Conservation (phyloP, 179 eudicot genomes). For the Silene vulgaris region DNA sequence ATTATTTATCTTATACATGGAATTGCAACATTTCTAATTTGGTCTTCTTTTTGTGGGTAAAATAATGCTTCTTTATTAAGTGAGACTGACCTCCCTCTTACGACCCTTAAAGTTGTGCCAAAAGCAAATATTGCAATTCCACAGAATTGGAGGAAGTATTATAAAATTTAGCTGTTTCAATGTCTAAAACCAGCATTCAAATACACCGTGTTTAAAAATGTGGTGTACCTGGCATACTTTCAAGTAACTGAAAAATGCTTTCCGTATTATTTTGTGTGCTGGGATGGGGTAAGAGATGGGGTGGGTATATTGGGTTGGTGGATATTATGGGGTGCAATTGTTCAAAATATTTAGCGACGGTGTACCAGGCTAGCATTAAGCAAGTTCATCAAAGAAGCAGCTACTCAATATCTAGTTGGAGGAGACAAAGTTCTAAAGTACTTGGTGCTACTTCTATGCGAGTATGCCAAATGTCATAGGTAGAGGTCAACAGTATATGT, state of each 20-base stretch:
- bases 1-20: too few relatives aligned
- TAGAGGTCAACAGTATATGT: not conserved
- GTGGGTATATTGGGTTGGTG: not conserved
- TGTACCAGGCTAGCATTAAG: not conserved
- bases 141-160: not conserved
- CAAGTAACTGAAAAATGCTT: not conserved
- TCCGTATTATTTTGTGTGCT: not conserved
- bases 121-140: too few relatives aligned
- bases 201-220: not conserved
- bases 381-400: slow-evolving; percentile 7
- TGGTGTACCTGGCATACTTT: not conserved
- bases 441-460: slow-evolving; percentile 6
- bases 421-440: not conserved
- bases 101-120: too few relatives aligned
- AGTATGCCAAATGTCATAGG: slow-evolving; percentile 2
- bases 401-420: slow-evolving; percentile 11
- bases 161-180: not conserved
- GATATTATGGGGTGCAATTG: not conserved
- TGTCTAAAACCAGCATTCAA: not conserved
- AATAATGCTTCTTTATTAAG: too few relatives aligned
- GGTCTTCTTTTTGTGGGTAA: too few relatives aligned
- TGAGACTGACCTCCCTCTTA: too few relatives aligned
- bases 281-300: not conserved
- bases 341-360: not conserved
- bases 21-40: too few relatives aligned